Conservation (phyloP, 176 grass and related monocot genomes). For the Alloteropsis semialata region DNA sequence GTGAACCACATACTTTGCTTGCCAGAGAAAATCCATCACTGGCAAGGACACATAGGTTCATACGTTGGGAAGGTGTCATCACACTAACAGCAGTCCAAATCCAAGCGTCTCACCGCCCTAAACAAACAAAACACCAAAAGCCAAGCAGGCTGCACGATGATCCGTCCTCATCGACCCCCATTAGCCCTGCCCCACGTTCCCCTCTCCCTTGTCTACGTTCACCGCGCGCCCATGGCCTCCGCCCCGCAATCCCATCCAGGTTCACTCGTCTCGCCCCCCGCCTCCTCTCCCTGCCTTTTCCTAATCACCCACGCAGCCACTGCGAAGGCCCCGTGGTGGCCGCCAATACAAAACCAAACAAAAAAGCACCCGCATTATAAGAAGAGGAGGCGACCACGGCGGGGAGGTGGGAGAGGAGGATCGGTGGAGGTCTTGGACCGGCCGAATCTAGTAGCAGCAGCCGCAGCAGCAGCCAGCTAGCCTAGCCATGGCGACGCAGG, state of each 20-base stretch:
- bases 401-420: neutral
- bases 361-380: slow-evolving; percentile 24
- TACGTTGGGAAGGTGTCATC: neutral
- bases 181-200: slow-evolving; percentile 25
- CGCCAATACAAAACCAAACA: neutral
- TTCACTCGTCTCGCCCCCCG: neutral
- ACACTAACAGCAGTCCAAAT: slow-evolving; percentile 32
- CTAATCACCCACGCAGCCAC: slow-evolving; percentile 11
- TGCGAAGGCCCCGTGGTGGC: slow-evolving; percentile 2
- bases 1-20: neutral
- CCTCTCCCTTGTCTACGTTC: neutral
- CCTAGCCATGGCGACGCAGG: slow-evolving; percentile 51
- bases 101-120: slow-evolving; percentile 2
- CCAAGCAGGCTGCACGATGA: neutral
- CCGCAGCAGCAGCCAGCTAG: neutral
- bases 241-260: slow-evolving; percentile 44
- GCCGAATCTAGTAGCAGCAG: slow-evolving; percentile 1
- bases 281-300: neutral
- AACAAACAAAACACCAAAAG: neutral
- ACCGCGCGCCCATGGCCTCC: slow-evolving; percentile 13
- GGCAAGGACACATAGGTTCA: neutral
- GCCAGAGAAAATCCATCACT: neutral
- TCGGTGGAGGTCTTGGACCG: neutral
- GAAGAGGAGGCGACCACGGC: neutral
- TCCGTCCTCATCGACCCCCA: slow-evolving; percentile 41